Conservation (phyloP, 495 filamentous ascomycete species). For the Xylaria bambusicola region DNA sequence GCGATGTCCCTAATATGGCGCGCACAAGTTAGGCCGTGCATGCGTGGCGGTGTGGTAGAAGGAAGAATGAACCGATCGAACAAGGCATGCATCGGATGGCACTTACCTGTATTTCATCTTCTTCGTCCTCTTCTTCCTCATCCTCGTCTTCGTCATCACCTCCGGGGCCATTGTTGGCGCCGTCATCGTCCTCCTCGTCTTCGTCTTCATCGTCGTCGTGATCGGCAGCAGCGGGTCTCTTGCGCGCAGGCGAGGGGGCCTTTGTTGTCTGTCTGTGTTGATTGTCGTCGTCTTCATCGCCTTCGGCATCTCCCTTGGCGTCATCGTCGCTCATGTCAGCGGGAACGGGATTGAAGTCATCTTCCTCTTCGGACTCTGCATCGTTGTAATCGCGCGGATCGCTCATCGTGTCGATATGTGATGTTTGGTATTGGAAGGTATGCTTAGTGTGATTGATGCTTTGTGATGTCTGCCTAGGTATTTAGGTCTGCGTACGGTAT, state of each 20-base stretch:
- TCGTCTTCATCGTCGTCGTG: constrained; percentile 43
- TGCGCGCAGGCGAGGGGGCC: constrained; percentile 24
- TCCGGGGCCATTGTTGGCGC: constrained; percentile 55
- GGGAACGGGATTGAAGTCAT: constrained; percentile 76
- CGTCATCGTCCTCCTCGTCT: constrained; percentile 47
- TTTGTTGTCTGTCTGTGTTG: constrained; percentile 24
- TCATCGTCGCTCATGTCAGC: constrained; percentile 71
- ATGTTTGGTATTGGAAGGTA: neutral
- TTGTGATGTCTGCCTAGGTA: too few relatives aligned
- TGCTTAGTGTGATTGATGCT: neutral
- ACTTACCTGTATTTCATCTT: constrained; percentile 61
- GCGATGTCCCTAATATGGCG: constrained; percentile 61
- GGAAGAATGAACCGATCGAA: neutral
- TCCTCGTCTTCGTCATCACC: constrained; percentile 51
- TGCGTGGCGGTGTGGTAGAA: too few relatives aligned
- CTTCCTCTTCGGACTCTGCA: constrained; percentile 72
- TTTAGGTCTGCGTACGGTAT: too few relatives aligned
- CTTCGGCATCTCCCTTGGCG: constrained; percentile 48
- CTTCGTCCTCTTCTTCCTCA: constrained; percentile 61
- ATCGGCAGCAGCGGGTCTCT: neutral
- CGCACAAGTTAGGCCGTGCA: neutral
- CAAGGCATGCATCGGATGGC: neutral
- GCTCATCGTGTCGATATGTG: constrained; percentile 45
- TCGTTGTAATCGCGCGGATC: constrained; percentile 35
- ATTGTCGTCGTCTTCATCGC: constrained; percentile 25